Evolutionary conservation across 371 early-diverging fungal species (phyloP).

Genomic region (Mucor plumbeus): DNA sequence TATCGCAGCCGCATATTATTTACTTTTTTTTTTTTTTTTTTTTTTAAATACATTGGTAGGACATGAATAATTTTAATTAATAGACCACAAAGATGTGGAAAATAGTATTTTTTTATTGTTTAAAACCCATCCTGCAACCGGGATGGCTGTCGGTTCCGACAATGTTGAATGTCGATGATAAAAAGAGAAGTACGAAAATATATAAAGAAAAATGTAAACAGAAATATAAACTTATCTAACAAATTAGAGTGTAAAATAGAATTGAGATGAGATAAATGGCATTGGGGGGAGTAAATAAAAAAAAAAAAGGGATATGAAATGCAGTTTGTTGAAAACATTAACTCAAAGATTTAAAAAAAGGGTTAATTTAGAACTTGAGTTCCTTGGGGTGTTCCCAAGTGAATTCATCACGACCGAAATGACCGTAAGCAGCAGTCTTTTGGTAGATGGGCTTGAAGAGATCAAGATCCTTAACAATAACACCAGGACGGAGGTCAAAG

Average conservation of each 20-base stretch:
- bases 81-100: not conserved
- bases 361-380: slow-evolving; percentile 73
- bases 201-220: slow-evolving; percentile 9
- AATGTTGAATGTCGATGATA: slow-evolving; percentile 42
- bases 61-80: not conserved
- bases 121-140: slow-evolving; percentile 46
- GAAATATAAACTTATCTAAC: slow-evolving; percentile 33
- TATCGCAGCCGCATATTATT: not conserved
- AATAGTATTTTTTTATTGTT: slow-evolving; percentile 10
- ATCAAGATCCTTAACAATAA: slow-evolving; percentile 96
- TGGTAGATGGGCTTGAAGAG: slow-evolving; percentile 98
- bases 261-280: slow-evolving; percentile 4
- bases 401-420: slow-evolving; percentile 98
- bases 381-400: slow-evolving; percentile 96
- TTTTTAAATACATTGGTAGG: too few relatives aligned
- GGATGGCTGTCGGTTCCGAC: slow-evolving; percentile 44
- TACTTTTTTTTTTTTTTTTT: too few relatives aligned
- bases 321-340: slow-evolving; percentile 55
- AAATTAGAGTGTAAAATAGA: slow-evolving; percentile 15
- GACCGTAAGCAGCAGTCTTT: slow-evolving; percentile 98
- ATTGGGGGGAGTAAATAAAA: slow-evolving; percentile 1
- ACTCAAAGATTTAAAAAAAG: slow-evolving; percentile 11
- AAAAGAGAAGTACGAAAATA: slow-evolving; percentile 21
- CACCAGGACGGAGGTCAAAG: slow-evolving; percentile 98
- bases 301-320: slow-evolving; percentile 27